phyloP scores from a whole-genome alignment of 495 filamentous ascomycete species.

The Aspergillus incahuasiensis region DNA sequence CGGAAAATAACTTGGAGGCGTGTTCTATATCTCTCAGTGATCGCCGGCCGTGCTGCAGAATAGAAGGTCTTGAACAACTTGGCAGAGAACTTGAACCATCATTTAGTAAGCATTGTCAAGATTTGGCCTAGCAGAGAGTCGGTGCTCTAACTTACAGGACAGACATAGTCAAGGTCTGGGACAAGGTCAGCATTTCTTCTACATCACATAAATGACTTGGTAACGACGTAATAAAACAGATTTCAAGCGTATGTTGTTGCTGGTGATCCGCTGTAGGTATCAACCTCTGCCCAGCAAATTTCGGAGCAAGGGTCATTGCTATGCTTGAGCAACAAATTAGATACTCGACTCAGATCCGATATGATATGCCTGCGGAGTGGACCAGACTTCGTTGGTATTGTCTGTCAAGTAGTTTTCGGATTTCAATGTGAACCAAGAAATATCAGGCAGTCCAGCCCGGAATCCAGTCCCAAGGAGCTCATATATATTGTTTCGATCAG shows the following conservation, averaged over 20 bases:
- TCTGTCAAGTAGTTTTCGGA: too few species aligned
- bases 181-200: not conserved
- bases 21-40: conserved; percentile 52
- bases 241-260: conserved; percentile 64
- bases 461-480: too few species aligned
- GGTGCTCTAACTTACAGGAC: conserved; percentile 58
- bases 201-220: not conserved
- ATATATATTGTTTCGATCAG: too few species aligned
- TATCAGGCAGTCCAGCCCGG: too few species aligned
- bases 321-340: not conserved
- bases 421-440: too few species aligned
- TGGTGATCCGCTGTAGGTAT: conserved; percentile 36
- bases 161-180: conserved; percentile 77
- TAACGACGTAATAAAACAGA: not conserved
- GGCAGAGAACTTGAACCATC: conserved; percentile 43
- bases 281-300: conserved; percentile 66
- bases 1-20: conserved; percentile 73
- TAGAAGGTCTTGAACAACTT: conserved; percentile 73
- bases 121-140: too few species aligned
- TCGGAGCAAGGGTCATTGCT: conserved; percentile 69
- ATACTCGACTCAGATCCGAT: too few species aligned
- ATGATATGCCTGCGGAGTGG: too few species aligned
- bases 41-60: conserved; percentile 49
- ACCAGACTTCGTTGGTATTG: too few species aligned
- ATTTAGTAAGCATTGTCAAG: not conserved